Evolutionary conservation across 352 stramenopile genomes (phyloP), one percentile per base, ranked within the genome.

Genomic region (Globisporangium canariense): DNA sequence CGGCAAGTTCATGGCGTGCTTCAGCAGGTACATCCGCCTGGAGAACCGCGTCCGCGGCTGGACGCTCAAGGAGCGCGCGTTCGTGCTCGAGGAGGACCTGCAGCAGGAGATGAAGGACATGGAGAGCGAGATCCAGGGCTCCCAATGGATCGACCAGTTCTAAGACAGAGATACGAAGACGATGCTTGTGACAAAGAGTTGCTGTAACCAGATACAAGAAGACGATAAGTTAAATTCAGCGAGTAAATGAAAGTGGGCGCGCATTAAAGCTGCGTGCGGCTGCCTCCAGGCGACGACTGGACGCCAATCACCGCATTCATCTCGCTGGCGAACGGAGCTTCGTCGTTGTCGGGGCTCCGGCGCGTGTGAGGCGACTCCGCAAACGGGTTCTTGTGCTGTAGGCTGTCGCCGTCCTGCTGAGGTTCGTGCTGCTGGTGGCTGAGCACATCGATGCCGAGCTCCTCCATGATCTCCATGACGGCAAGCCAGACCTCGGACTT

Each of bases 401-500:
- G 32, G 36, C 57, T 36, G 9, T 74, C 49, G 20, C 16, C 16
- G 22, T 8, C 16, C 41, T 18, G n/a, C 22, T 47, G 41, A 9
- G 40, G 16, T 5, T 22, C 14, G 1, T 51, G 18, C 28, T 57
- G 43, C 18, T 50, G 30, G 7, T 81, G 74, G 38, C 76, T 84
- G 34, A 92, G 49, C 30, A 93, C 78, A 20, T 78, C 58, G 7
- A 96, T 77, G 11, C 65, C 74, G 16, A 96, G 60, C 32, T 94
- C 88, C 60, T 96, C 88, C 79, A 96, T 91, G 66, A 94, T 93
- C 68, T 96, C 88, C 72, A 92, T 94, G 25, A 93, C 67, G 5
- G 88, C 88, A 20, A 96, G 82, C 88, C 88, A 96, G 1, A 96
- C 88, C 69, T 96, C 88, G 30, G 86, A 93, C 58, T 91, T 89